Evolutionary conservation across 1,139 yeast genomes (phyloP).

Genomic region (Protomyces lactucae-debilis): DNA sequence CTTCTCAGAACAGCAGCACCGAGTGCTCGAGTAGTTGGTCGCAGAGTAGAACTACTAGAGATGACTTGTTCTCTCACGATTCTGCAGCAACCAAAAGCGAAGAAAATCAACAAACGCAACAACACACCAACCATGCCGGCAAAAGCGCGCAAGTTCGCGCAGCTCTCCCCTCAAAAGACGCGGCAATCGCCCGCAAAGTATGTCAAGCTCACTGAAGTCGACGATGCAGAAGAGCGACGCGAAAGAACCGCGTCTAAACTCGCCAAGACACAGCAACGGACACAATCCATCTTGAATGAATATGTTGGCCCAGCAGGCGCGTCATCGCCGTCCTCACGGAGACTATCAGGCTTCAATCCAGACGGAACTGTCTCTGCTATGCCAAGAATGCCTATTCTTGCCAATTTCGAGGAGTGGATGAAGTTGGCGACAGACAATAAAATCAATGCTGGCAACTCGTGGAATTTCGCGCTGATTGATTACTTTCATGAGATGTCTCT

Average conservation of each 20-base stretch:
- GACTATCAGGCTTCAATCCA: background rate
- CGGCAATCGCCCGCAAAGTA: slow-evolving; percentile 22
- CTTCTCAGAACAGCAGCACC: background rate
- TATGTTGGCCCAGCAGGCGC: background rate
- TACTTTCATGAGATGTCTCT: slow-evolving; percentile 69
- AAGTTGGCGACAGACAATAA: slow-evolving; percentile 79
- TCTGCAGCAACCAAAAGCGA: background rate
- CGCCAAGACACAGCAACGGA: slow-evolving; percentile 16
- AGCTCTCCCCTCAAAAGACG: slow-evolving; percentile 21
- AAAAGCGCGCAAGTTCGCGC: slow-evolving; percentile 26
- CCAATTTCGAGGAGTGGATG: slow-evolving; percentile 87
- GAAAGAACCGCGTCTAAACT: slow-evolving; percentile 11
- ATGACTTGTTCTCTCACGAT: too few species aligned
- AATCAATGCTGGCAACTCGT: slow-evolving; percentile 51
- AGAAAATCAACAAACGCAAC: background rate
- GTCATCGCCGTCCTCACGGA: background rate
- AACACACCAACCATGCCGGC: slow-evolving; percentile 3
- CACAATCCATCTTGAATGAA: slow-evolving; percentile 3
- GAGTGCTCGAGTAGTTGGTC: too few species aligned
- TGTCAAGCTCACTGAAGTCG: slow-evolving; percentile 22
- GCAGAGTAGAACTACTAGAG: too few species aligned
- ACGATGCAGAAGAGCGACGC: slow-evolving; percentile 10
- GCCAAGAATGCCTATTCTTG: slow-evolving; percentile 44
- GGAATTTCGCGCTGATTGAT: slow-evolving; percentile 87
- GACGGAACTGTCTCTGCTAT: slow-evolving; percentile 4